Percentiles rank a stretch among this genome's conserved stretches.
These are phyloP conservation scores for Alternaria arbusti DNA, from an alignment of 2,329 filamentous ascomycete genomes.

Conservation along the genomic window DNA sequence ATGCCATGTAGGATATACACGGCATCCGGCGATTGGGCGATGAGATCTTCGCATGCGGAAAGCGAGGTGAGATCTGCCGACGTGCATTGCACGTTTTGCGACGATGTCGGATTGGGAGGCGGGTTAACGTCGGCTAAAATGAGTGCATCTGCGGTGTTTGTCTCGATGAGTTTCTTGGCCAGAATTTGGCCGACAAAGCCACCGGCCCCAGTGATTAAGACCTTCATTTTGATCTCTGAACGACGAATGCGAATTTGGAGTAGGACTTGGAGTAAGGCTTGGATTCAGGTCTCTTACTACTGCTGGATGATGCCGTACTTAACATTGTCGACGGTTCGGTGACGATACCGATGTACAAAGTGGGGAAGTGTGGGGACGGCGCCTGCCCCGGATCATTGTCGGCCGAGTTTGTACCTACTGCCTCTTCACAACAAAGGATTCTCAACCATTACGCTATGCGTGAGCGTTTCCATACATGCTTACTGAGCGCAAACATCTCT, in stretches of 20 bases:
- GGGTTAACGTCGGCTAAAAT: slow-evolving; percentile 65
- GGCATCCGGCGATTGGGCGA: slow-evolving; percentile 39
- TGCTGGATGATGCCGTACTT: not conserved
- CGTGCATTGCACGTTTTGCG: slow-evolving; percentile 58
- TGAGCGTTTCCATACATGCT: not conserved
- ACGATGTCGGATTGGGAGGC: slow-evolving; percentile 55
- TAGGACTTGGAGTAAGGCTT: not conserved
- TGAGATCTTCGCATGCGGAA: slow-evolving; percentile 30
- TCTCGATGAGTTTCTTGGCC: slow-evolving; percentile 61
- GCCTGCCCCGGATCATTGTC: slow-evolving; percentile 13
- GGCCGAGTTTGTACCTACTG: slow-evolving; percentile 1
- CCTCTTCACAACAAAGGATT: not conserved
- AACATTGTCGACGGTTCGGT: slow-evolving; percentile 9
- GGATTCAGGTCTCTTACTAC: not conserved
- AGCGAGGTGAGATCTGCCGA: slow-evolving; percentile 60
- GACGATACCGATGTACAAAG: slow-evolving; percentile 14
- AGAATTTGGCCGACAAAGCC: slow-evolving; percentile 71
- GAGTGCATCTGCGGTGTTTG: slow-evolving; percentile 54
- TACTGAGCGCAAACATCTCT: not conserved
- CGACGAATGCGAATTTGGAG: not conserved
- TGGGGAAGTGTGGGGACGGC: slow-evolving; percentile 22
- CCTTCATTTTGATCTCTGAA: slow-evolving; percentile 32
- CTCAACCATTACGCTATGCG: not conserved
- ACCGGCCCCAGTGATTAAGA: slow-evolving; percentile 69
- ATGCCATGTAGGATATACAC: slow-evolving; percentile 70